phyloP scores from a whole-genome alignment of 345 rosid species.

The Aquilaria malaccensis region DNA sequence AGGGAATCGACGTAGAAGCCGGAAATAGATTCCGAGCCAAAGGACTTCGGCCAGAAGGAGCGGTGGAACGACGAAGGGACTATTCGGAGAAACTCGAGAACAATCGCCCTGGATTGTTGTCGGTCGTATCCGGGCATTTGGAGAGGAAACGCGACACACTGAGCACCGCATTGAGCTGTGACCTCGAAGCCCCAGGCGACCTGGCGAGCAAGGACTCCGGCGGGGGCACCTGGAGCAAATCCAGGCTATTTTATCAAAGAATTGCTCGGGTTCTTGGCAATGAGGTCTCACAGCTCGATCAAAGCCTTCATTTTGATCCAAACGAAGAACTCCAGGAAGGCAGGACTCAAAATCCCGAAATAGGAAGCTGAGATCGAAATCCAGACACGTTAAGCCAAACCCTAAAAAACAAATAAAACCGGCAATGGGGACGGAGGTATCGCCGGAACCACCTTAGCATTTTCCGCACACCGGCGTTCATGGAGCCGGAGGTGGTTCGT shows the following conservation, averaged over 20 bases:
- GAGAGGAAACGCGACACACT: conserved; percentile 77
- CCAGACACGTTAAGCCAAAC: neutral
- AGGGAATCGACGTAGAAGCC: conserved; percentile 63
- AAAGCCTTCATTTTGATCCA: conserved; percentile 61
- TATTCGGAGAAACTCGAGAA: conserved; percentile 59
- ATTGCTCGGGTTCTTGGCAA: conserved; percentile 62
- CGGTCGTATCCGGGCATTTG: conserved; percentile 36
- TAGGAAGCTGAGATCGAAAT: neutral
- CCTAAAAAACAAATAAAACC: no score
- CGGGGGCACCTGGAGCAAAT: conserved; percentile 83
- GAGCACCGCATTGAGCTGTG: conserved; percentile 87
- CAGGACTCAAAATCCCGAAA: neutral
- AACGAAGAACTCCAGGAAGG: neutral
- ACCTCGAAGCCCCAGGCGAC: conserved; percentile 70
- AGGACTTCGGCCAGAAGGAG: conserved; percentile 90
- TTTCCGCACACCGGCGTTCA: no score
- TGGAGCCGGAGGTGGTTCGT: no score
- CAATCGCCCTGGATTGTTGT: conserved; percentile 46
- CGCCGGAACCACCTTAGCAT: no score
- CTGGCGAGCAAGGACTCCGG: conserved; percentile 49
- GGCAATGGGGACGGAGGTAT: no score
- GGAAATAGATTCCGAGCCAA: conserved; percentile 38
- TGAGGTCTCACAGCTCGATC: conserved; percentile 78
- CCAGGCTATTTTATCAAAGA: conserved; percentile 78
- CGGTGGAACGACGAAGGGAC: conserved; percentile 62